phyloP scores from a whole-genome alignment of 2,329 filamentous ascomycete species.

The Aureobasidium sp. region DNA sequence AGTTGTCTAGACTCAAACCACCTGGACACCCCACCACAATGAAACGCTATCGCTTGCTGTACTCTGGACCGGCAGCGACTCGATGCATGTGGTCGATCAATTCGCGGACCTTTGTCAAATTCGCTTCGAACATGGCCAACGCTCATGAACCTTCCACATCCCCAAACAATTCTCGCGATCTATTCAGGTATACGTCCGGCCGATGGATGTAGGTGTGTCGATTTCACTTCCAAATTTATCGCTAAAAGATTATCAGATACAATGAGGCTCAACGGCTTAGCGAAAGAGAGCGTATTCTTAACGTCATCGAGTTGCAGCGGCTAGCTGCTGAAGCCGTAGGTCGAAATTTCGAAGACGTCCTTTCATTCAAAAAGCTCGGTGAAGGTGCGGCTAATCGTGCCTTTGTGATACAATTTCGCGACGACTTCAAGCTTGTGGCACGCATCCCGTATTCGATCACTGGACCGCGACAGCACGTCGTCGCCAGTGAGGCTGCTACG shows the following conservation, averaged over 20 bases:
- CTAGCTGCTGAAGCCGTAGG: slow-evolving; percentile 36
- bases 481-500: slow-evolving; percentile 32
- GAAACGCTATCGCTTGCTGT: no score
- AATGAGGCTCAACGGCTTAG: no score
- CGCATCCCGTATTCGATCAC: slow-evolving; percentile 28
- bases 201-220: slow-evolving; percentile 12
- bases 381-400: slow-evolving; percentile 15
- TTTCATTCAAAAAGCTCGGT: slow-evolving; percentile 34
- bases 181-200: slow-evolving; percentile 11
- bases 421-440: slow-evolving; percentile 25
- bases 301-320: neutral
- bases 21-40: no score
- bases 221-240: neutral
- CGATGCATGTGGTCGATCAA: no score
- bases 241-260: no score
- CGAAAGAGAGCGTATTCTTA: no score
- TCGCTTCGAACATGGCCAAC: no score
- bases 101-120: no score
- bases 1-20: no score
- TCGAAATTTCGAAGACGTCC: slow-evolving; percentile 11
- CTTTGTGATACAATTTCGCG: slow-evolving; percentile 1
- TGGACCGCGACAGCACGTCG: slow-evolving; percentile 23
- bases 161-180: neutral
- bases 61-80: no score
- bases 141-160: slow-evolving; percentile 21